A percentile compares a stretch with the other conserved stretches of the same genome.
Evolutionary conservation across 2,329 filamentous ascomycete species (phyloP).

Genomic region (Fusarium verrucosum): DNA sequence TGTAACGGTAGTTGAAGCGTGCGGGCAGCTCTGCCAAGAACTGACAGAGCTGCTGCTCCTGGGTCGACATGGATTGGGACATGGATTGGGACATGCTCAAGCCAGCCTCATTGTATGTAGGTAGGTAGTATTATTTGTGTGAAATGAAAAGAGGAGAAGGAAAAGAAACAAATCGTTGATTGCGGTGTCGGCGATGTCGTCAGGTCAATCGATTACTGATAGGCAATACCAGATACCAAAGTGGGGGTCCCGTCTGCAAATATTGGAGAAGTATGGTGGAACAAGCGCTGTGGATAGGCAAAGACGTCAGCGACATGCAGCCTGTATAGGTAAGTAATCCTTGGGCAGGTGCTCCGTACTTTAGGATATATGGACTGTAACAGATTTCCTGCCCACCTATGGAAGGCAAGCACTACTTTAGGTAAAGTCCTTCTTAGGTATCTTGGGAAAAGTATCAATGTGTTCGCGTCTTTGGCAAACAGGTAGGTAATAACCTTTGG

Average conservation of each 20-base stretch:
- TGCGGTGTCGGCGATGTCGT: constrained; percentile 42
- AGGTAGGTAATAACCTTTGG: no score
- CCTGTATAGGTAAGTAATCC: no score
- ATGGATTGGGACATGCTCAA: constrained; percentile 63
- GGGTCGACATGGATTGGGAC: constrained; percentile 66
- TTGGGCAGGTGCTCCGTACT: no score
- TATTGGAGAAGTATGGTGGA: constrained; percentile 37
- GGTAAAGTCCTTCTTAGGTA: no score
- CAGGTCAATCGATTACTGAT: constrained; percentile 24
- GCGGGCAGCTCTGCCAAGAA: constrained; percentile 81
- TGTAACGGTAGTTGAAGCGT: constrained; percentile 79
- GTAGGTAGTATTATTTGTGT: constrained; percentile 27
- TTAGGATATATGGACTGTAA: no score
- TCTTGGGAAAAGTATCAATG: no score
- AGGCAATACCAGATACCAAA: constrained; percentile 22
- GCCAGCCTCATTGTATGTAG: constrained; percentile 43
- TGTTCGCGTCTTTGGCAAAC: no score
- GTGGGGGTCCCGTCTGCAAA: constrained; percentile 33
- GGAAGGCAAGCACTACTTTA: no score
- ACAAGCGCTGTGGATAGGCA: constrained; percentile 31
- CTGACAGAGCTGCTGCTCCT: constrained; percentile 85
- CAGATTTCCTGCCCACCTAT: no score
- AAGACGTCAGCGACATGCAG: constrained; percentile 30
- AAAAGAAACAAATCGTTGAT: constrained; percentile 12
- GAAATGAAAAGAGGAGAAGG: background rate